Evolutionary conservation across 176 grass and related monocot species (phyloP).

Genomic region (Phoenix dactylifera): DNA sequence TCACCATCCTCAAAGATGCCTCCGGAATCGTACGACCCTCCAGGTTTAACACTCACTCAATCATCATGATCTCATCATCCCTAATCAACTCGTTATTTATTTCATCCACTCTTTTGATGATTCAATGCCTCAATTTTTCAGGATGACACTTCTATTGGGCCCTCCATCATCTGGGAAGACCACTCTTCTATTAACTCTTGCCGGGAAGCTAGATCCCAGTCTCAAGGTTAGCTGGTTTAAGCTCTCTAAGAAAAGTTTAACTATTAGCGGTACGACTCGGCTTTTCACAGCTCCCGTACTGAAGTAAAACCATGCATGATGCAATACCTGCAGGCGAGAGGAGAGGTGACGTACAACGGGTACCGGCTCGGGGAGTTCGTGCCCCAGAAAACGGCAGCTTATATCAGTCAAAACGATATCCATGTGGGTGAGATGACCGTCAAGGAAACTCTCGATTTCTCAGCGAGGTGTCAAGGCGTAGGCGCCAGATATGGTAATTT

Average conservation of each 20-base stretch:
- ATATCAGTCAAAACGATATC: conserved; percentile 95
- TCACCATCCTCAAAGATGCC: conserved; percentile 54
- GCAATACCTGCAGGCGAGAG: conserved; percentile 13
- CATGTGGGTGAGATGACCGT: conserved; percentile 95
- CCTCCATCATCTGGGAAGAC: conserved; percentile 98
- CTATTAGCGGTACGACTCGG: neutral
- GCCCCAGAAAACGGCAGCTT: conserved; percentile 95
- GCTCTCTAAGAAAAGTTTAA: neutral
- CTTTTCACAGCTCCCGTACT: no score
- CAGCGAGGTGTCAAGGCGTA: conserved; percentile 86
- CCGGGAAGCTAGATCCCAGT: conserved; percentile 71
- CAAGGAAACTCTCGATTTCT: conserved; percentile 97
- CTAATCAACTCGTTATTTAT: neutral
- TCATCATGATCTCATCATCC: neutral
- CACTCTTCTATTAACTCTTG: conserved; percentile 69
- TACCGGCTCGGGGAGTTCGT: conserved; percentile 55
- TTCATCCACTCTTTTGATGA: neutral
- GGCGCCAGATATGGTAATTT: conserved; percentile 68
- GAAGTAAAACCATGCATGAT: no score
- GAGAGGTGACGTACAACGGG: conserved; percentile 83
- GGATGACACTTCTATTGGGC: conserved; percentile 91
- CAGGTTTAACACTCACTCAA: conserved; percentile 9
- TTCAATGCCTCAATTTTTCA: neutral
- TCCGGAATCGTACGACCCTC: conserved; percentile 59
- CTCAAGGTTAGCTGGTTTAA: conserved; percentile 14